These are phyloP conservation scores for Dioscorea cayenensis DNA, from an alignment of 116 monocot species.

Conservation along the genomic window DNA sequence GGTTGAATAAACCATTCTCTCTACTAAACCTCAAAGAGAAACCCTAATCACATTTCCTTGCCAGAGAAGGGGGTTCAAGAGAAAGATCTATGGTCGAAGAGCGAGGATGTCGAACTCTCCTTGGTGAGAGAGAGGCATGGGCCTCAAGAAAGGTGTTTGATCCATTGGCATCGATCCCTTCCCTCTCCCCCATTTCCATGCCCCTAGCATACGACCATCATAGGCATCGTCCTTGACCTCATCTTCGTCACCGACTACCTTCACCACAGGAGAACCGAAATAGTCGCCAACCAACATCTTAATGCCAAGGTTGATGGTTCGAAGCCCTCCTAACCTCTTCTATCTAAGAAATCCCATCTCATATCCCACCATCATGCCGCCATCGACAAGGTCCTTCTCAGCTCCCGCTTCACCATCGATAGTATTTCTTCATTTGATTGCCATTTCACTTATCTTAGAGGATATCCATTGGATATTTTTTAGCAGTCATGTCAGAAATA, in stretches of 20 bases:
- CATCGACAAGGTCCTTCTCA: slow-evolving; percentile 56
- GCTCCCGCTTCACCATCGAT: neutral
- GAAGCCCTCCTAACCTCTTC: slow-evolving; percentile 1
- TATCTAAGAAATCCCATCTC: slow-evolving; percentile 30
- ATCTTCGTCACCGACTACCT: slow-evolving; percentile 79
- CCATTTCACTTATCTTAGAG: no score
- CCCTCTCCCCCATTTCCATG: slow-evolving; percentile 36
- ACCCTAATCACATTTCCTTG: no score
- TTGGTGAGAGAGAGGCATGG: no score
- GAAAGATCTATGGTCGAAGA: no score
- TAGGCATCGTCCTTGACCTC: slow-evolving; percentile 54
- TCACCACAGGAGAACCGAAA: slow-evolving; percentile 65
- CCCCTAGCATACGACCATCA: slow-evolving; percentile 48
- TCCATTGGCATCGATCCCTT: slow-evolving; percentile 13
- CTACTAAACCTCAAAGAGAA: no score
- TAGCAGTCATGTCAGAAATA: no score
- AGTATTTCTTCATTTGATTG: no score
- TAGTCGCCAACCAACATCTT: slow-evolving; percentile 29
- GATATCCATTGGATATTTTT: no score
- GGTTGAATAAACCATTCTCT: no score
- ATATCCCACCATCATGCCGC: slow-evolving; percentile 45
- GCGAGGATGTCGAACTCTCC: no score
- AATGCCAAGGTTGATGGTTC: slow-evolving; percentile 11
- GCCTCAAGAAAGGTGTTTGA: slow-evolving; percentile 13
- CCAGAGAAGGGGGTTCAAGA: no score